phyloP scores from a whole-genome alignment of 1,139 yeast species.

The Blastobotrys petasosporus region DNA sequence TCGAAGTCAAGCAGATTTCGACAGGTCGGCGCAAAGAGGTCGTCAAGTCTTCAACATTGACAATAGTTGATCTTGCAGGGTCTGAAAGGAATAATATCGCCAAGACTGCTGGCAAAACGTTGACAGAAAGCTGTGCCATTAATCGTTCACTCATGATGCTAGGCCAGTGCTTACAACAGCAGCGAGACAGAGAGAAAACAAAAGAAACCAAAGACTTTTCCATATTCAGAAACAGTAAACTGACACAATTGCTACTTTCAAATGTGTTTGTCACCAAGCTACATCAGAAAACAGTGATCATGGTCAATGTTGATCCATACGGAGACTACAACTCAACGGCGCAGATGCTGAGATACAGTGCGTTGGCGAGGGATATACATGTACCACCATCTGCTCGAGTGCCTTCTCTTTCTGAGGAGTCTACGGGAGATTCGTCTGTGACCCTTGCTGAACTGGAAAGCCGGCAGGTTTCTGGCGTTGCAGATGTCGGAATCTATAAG shows the following conservation, averaged over 20 bases:
- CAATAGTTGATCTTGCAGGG: slow-evolving; percentile 48
- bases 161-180: slow-evolving; percentile 43
- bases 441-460: slow-evolving; percentile 13
- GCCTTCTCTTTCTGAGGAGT: slow-evolving; percentile 14
- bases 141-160: slow-evolving; percentile 42
- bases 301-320: slow-evolving; percentile 61
- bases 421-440: slow-evolving; percentile 8
- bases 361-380: slow-evolving; percentile 33
- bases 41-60: slow-evolving; percentile 28
- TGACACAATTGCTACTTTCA: slow-evolving; percentile 43
- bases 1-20: slow-evolving; percentile 31
- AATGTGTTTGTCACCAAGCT: slow-evolving; percentile 38
- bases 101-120: slow-evolving; percentile 38
- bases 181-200: slow-evolving; percentile 23
- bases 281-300: slow-evolving; percentile 27
- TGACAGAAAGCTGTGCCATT: slow-evolving; percentile 44
- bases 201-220: slow-evolving; percentile 32
- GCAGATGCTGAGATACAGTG: slow-evolving; percentile 40
- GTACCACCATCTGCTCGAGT: slow-evolving; percentile 22
- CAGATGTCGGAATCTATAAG: slow-evolving; percentile 5
- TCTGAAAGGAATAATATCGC: slow-evolving; percentile 44
- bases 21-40: slow-evolving; percentile 13
- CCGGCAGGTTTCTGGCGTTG: slow-evolving; percentile 6
- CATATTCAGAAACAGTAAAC: slow-evolving; percentile 41
- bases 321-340: slow-evolving; percentile 54